Evolutionary conservation across 1,284 basidiomycete genomes (phyloP), one percentile per base, ranked within the genome.

Genomic region (Heterobasidion irregulare): DNA sequence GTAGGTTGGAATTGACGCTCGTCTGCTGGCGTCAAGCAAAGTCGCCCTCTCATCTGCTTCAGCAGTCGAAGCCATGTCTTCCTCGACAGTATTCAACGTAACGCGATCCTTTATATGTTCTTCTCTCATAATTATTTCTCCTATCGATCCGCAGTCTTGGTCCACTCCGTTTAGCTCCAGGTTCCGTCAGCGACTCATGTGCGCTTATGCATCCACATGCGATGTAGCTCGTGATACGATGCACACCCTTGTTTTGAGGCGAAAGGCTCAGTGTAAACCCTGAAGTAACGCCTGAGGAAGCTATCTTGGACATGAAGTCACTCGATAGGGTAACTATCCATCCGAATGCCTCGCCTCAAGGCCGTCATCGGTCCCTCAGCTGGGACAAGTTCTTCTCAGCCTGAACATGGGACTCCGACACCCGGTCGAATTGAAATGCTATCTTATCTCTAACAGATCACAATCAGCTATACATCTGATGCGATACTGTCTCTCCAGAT

Each of bases 151-250:
- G 19, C 43, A 34, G 36, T 16, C 33, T 43, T 6, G 47, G 35
- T 16, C 19, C 18, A 12, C 36, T 13, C 47, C 13, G 36, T 35
- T 26, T 19, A 38, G 46, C 19, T 15, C 34, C 18, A 49, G 47
- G 35, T 48, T 41, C 15, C 13, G 36, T n/a, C 15, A 10, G 33
- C 50, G 35, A 52, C 7, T 15, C 35, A 38, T 41, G 13, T 47
- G 52, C 52, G 52, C 52, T 53, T 36, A 35, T 9, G 13, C 45
- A 45, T 47, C 52, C 52, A 26, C 47, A 49, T 49, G 18, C 47
- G 32, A 15, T 10, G 18, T 32, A 32, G 47, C 47, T 15, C 47
- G 47, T 48, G 47, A 48, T 48, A 48, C 47, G 26, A 18, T 48
- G 15, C 47, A 18, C 19, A 48, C 47, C 35, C 49, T 50, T 34